Percentiles rank a stretch among this genome's conserved stretches.
These are phyloP conservation scores for Mariannaea sp. DNA, from an alignment of 2,329 filamentous ascomycete species.

Conservation along the genomic window DNA sequence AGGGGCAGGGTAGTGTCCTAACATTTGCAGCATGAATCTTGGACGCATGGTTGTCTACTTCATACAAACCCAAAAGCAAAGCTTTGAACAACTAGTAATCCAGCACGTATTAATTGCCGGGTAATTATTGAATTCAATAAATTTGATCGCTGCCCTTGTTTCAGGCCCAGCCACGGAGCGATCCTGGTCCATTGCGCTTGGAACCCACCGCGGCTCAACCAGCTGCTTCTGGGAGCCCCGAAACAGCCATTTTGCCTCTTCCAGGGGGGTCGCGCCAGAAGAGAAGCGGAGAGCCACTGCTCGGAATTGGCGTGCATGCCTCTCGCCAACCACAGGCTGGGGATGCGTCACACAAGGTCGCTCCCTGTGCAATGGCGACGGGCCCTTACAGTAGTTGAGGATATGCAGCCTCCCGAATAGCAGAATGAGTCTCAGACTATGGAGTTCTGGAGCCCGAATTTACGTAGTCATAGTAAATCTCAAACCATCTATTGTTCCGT, in stretches of 20 bases:
- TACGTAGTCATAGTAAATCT: too few species aligned
- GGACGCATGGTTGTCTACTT: too few species aligned
- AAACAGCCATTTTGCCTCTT: conserved; percentile 8
- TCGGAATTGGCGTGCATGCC: too few species aligned
- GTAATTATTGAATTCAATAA: background rate
- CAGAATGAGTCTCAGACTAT: too few species aligned
- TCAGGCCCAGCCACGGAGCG: conserved; percentile 8
- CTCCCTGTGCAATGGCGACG: background rate
- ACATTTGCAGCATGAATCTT: too few species aligned
- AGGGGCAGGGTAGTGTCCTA: too few species aligned
- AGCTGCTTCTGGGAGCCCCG: conserved; percentile 18
- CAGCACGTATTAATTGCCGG: conserved; percentile 3
- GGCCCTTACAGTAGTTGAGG: background rate
- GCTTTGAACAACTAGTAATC: too few species aligned
- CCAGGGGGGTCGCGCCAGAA: background rate
- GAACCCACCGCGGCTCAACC: conserved; percentile 12
- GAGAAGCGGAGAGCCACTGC: conserved; percentile 1
- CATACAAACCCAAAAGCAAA: too few species aligned
- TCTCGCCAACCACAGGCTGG: background rate
- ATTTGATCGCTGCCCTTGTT: conserved; percentile 18
- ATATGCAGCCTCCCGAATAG: too few species aligned
- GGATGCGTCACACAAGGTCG: background rate
- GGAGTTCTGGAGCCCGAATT: too few species aligned
- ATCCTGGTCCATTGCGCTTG: background rate
- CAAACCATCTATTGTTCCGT: background rate